A percentile compares a stretch with the other conserved stretches of the same genome.
These are phyloP conservation scores for Calocera cornea DNA, from an alignment of 768 basidiomycete species.

Conservation along the genomic window DNA sequence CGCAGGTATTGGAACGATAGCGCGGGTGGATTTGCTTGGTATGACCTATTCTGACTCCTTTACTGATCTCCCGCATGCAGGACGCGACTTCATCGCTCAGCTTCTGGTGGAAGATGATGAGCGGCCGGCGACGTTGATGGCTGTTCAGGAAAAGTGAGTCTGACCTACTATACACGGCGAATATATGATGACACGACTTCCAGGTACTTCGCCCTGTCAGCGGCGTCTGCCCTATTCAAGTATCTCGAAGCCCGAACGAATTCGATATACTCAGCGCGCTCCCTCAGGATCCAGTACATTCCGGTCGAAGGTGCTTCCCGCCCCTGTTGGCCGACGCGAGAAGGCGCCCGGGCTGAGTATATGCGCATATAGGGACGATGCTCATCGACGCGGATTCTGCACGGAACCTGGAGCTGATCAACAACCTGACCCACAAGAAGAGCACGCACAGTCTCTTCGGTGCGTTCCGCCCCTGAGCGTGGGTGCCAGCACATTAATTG, in stretches of 20 bases:
- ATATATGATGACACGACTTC: not conserved
- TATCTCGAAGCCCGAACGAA: constrained; percentile 59
- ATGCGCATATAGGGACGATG: constrained; percentile 53
- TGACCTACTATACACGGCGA: not conserved
- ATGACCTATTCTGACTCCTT: constrained; percentile 1
- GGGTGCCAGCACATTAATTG: not conserved
- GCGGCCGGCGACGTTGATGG: constrained; percentile 62
- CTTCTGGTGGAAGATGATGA: constrained; percentile 71
- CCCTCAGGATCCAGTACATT: constrained; percentile 60
- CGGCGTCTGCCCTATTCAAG: constrained; percentile 76
- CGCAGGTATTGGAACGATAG: constrained; percentile 65
- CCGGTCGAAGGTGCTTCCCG: constrained; percentile 45
- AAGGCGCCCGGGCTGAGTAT: not conserved
- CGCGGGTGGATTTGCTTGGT: constrained; percentile 22
- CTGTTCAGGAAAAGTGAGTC: constrained; percentile 62
- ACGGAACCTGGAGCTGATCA: constrained; percentile 77
- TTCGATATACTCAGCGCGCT: constrained; percentile 51
- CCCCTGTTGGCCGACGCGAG: not conserved
- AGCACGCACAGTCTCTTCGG: constrained; percentile 67
- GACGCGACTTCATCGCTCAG: constrained; percentile 65
- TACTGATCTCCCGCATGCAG: constrained; percentile 21
- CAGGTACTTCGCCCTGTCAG: constrained; percentile 83
- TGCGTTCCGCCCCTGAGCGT: constrained; percentile 23
- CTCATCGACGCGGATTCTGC: constrained; percentile 86
- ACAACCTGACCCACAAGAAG: constrained; percentile 53